Evolutionary conservation across 805 yeast genomes (phyloP), one percentile per base, ranked within the genome.

Genomic region (Candida sakaeoensis): DNA sequence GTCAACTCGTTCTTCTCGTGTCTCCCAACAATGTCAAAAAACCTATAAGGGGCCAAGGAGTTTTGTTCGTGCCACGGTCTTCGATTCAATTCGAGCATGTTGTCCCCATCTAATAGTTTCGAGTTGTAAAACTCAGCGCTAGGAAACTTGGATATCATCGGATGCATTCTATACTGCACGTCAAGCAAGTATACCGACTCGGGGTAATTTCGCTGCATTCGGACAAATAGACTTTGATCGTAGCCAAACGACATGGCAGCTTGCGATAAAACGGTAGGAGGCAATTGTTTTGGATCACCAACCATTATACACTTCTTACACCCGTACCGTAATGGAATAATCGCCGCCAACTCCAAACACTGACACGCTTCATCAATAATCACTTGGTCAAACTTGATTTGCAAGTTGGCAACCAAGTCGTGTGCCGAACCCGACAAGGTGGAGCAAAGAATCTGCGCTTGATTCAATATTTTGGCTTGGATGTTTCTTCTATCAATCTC

Each of bases 81-180:
- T 1, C 57, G 50, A 17, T 85, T 88, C 19, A 70, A 52, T 5
- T 52, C 63, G 2, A 63, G 74, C 83, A 90, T 85, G n/a, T 70
- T 72, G 1, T 77, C 80, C 3, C 97, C 99, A 59, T 90, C 95
- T 34, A 75, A 63, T 40, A 93, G 70, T 41, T 71, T 72, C 0
- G 86, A 82, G 7, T 77, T 56, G 55, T 93, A 93, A 56, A 93
- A 95, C 54, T 86, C 85, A 9, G 64, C 55, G 18, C 96, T 85
- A 1, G 99, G 99, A 58, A 93, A 95, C 33, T 49, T 58, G 14
- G 97, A 85, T 36, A 93, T 93, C 3, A 73, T 80, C 0, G 99
- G 97, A 60, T 95, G 95, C 99, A 93, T 91, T 67, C 99, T 91
- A 58, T 91, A 91, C 57, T 91, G 99, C 8, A 87, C 91, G 61